Evolutionary conservation across 176 grass and related monocot genomes (phyloP).

Genomic region (Ensete glaucum): DNA sequence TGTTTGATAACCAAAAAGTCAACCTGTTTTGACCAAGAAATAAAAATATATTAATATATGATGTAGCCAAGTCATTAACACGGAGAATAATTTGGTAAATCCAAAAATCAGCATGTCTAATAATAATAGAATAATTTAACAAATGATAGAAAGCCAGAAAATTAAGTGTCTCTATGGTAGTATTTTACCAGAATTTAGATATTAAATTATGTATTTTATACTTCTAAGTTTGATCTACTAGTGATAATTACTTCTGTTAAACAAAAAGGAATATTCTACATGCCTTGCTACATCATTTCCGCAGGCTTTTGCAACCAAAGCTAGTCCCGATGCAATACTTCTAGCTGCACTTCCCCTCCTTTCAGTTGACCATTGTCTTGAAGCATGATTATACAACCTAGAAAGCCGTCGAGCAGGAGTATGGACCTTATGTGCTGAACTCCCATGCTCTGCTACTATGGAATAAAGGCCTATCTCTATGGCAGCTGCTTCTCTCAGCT

Average conservation of each 20-base stretch:
- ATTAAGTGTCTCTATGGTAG: neutral
- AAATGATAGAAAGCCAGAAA: neutral
- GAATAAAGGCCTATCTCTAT: constrained; percentile 86
- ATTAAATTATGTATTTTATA: no score
- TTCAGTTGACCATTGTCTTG: constrained; percentile 58
- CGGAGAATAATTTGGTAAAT: neutral
- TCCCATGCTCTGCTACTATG: constrained; percentile 76
- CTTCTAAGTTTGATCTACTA: neutral
- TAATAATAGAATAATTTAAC: neutral
- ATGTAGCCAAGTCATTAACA: neutral
- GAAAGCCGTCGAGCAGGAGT: constrained; percentile 83
- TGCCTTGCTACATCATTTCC: constrained; percentile 94
- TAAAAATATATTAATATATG: neutral
- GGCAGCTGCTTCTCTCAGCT: constrained; percentile 78
- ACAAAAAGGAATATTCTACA: constrained; percentile 20
- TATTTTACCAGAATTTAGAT: no score
- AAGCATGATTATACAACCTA: constrained; percentile 58
- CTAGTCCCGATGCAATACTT: constrained; percentile 76
- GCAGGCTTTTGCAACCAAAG: constrained; percentile 82
- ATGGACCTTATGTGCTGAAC: constrained; percentile 91
- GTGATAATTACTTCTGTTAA: neutral
- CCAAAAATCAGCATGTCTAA: neutral
- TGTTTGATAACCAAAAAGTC: constrained; percentile 93
- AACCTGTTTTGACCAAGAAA: constrained; percentile 51
- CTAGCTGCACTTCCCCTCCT: constrained; percentile 74